Evolutionary conservation across 192 early-diverging fungal genomes (phyloP).

Genomic region (Mortierella claussenii): DNA sequence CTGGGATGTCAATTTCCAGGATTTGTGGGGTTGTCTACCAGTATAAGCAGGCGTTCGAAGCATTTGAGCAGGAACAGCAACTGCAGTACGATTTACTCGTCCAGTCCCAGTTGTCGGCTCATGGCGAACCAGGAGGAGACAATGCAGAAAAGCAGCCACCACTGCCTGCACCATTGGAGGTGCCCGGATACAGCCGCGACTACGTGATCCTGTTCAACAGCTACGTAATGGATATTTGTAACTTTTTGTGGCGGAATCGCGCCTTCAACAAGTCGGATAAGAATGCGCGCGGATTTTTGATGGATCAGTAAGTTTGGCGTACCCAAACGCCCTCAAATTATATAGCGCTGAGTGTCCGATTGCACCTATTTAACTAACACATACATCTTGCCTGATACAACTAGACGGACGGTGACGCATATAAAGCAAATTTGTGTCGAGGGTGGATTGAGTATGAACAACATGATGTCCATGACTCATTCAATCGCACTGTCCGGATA

Average conservation of each 20-base stretch:
- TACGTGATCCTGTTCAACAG: conserved; percentile 64
- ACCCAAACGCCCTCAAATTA: neutral
- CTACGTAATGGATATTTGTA: conserved; percentile 64
- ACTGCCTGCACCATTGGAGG: conserved; percentile 10
- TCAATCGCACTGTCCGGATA: conserved; percentile 50
- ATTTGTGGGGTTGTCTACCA: conserved; percentile 60
- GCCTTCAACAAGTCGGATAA: conserved; percentile 55
- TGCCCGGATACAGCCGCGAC: conserved; percentile 41
- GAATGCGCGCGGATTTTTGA: conserved; percentile 48
- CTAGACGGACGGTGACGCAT: conserved; percentile 13
- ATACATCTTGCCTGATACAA: neutral
- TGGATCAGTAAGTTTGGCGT: conserved; percentile 48
- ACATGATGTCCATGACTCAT: conserved; percentile 50
- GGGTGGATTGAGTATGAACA: conserved; percentile 20
- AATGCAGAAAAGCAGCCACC: neutral
- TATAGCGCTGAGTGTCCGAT: too few species aligned
- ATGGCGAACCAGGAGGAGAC: neutral
- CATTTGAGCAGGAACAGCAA: conserved; percentile 44
- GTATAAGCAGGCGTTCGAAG: conserved; percentile 57
- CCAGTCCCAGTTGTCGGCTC: conserved; percentile 13
- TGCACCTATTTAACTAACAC: neutral
- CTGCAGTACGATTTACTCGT: conserved; percentile 36
- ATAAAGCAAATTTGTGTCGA: conserved; percentile 22
- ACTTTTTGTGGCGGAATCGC: conserved; percentile 58
- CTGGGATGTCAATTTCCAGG: conserved; percentile 58